A percentile compares a stretch with the other conserved stretches of the same genome.
These are phyloP conservation scores for Solanum piurae DNA, from an alignment of 257 asterid species.

Conservation along the genomic window DNA sequence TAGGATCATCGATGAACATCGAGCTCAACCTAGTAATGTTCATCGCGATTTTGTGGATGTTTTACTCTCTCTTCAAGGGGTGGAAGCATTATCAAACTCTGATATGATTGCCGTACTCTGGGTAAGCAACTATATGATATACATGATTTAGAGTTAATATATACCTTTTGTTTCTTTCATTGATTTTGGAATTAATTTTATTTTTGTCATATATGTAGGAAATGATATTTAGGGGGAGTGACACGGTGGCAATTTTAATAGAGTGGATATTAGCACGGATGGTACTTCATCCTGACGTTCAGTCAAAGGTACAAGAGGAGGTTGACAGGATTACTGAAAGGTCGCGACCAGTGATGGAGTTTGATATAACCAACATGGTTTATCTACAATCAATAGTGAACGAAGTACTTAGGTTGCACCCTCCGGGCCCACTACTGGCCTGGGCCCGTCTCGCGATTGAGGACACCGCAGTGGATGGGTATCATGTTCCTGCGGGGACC, in stretches of 20 bases:
- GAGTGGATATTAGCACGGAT: slow-evolving; percentile 24
- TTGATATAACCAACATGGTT: slow-evolving; percentile 1
- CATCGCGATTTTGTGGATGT: slow-evolving; percentile 13
- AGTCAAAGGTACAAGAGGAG: slow-evolving; percentile 13
- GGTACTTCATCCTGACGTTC: slow-evolving; percentile 13
- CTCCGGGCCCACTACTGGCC: slow-evolving; percentile 26
- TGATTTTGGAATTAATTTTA: neutral
- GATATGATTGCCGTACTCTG: slow-evolving; percentile 20
- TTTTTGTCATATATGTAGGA: slow-evolving; percentile 9
- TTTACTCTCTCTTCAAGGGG: slow-evolving; percentile 5
- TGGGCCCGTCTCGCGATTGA: slow-evolving; percentile 16
- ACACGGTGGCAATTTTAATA: slow-evolving; percentile 17
- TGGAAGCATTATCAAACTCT: neutral
- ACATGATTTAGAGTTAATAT: neutral
- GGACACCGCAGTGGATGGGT: slow-evolving; percentile 4
- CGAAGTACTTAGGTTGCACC: slow-evolving; percentile 22
- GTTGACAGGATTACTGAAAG: slow-evolving; percentile 1
- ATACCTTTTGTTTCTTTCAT: neutral
- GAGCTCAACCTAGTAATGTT: neutral
- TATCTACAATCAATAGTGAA: slow-evolving; percentile 21
- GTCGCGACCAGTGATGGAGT: neutral
- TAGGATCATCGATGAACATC: slow-evolving; percentile 33
- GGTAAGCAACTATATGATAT: neutral
- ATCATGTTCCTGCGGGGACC: slow-evolving; percentile 12
- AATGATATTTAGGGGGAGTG: slow-evolving; percentile 30